phyloP scores from a whole-genome alignment of 78 protist species.

The Diacronema lutheri region DNA sequence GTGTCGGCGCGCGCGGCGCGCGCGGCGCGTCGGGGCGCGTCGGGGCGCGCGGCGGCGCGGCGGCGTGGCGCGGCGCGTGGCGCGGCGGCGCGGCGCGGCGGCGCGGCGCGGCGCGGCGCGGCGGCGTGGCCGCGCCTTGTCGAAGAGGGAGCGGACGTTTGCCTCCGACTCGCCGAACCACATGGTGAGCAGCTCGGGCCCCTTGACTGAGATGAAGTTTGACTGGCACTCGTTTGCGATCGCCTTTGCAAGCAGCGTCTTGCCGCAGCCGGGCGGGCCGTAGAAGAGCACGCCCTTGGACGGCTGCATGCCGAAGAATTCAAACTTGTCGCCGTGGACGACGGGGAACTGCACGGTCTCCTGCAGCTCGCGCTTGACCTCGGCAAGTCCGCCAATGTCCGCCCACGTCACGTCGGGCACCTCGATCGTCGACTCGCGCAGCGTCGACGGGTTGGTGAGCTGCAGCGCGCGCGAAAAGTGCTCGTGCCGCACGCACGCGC shows the following conservation, averaged over 20 bases:
- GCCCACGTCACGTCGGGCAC: constrained; percentile 99
- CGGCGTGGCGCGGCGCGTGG: too few species aligned
- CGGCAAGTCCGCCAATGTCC: constrained; percentile 99
- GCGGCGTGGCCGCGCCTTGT: constrained; percentile 68
- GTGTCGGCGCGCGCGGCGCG: not conserved
- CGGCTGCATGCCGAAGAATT: constrained; percentile 97
- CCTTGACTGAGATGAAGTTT: constrained; percentile 99
- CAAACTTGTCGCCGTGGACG: constrained; percentile 97
- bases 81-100: too few species aligned
- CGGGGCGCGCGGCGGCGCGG: too few species aligned
- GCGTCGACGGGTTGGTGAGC: constrained; percentile 97
- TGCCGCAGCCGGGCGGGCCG: constrained; percentile 99
- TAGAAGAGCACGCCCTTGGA: constrained; percentile 98
- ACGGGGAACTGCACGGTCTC: constrained; percentile 98
- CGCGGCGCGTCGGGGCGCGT: too few species aligned
- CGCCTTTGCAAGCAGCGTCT: constrained; percentile 99
- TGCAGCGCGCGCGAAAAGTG: constrained; percentile 87
- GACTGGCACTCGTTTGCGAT: constrained; percentile 99
- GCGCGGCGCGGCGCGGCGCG: too few species aligned
- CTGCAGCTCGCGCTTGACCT: constrained; percentile 81
- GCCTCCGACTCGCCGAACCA: constrained; percentile 99
- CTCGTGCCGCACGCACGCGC: constrained; percentile 14
- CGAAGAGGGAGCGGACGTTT: constrained; percentile 99
- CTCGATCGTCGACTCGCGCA: constrained; percentile 98
- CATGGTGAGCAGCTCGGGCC: constrained; percentile 97